Base-by-base conservation (phyloP, 257 asterid genomes). In the Solanum sitiens region DNA sequence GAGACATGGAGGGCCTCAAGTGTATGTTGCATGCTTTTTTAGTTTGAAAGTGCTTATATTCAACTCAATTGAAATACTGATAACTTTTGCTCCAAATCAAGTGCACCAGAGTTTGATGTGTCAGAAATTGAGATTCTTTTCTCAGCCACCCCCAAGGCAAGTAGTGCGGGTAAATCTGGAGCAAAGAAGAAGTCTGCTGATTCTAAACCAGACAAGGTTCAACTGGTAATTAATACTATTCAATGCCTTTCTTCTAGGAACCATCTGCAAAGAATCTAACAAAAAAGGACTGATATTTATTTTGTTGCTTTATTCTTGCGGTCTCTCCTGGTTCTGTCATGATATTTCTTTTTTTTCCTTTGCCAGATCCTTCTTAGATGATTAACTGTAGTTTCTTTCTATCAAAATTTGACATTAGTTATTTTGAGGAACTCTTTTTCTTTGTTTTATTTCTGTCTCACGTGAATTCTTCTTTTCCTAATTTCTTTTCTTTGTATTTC, bases 81-180 rank as follows among this genome's bases (percentile, higher is more conserved):
- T 88, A 33, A 82, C 45, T 86, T 90, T 32, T 37, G 32, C 89
- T 88, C 86, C 83, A 59, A 84, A 89, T 90, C 79, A 89, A 97
- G 99, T 93, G 94, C 98, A 75, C 94, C 99, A 85, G 99, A 96
- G 76, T 96, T 97, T 93, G 99, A 97, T 91, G 98, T 96, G 68
- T 92, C 95, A 61, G 99, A 97, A 92, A 94, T 97, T 61, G 99
- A 97, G 93, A 86, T 92, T 88, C 98, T 97, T 84, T 97, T 97
- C 96, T 95, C 99, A 89, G 97, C 98, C 86, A 90, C 93, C 87
- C 97, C 98, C 84, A 96, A 94, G 94, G 89, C 98, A n/a, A 94
- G 91, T 86, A 94, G 92, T 87, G 93, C 93, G 85, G 92, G 94
- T 59, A 97, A 94, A 91, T 85, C 96, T 89, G 98, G 98, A 79